These are phyloP conservation scores for Flaveria ramosissima DNA, from an alignment of 129 eudicot species.

Conservation along the genomic window DNA sequence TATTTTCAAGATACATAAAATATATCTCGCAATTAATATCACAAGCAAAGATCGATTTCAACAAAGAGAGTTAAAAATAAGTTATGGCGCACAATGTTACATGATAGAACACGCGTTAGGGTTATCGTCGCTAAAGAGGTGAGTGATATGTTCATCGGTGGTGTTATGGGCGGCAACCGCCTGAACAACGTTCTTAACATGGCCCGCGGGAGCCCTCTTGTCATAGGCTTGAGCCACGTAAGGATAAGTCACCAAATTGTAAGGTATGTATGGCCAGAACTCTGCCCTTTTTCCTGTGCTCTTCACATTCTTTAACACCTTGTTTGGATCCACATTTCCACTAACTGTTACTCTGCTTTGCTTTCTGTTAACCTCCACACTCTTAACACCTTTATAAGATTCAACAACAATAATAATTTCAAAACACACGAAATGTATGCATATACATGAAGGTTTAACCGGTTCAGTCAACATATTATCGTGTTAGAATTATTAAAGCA, in stretches of 20 bases:
- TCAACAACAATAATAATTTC: background rate
- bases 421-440: background rate
- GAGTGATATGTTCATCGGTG: constrained; percentile 55
- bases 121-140: constrained; percentile 81
- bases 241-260: constrained; percentile 70
- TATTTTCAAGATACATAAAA: background rate
- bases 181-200: constrained; percentile 63
- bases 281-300: constrained; percentile 84
- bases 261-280: constrained; percentile 87
- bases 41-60: constrained; percentile 2
- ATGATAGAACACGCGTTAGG: constrained; percentile 87
- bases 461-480: too few species aligned
- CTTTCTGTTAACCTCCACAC: constrained; percentile 66
- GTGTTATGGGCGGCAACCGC: constrained; percentile 50
- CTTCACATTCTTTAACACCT: constrained; percentile 70
- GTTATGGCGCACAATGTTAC: constrained; percentile 35
- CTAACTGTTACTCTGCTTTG: constrained; percentile 71
- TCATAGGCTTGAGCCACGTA: constrained; percentile 64
- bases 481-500: too few species aligned
- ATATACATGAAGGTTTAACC: too few species aligned
- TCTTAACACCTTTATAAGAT: constrained; percentile 53
- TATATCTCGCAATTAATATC: constrained; percentile 1
- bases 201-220: constrained; percentile 93
- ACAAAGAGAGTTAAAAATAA: background rate
- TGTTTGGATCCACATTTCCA: constrained; percentile 79